Percentiles rank a stretch among this genome's conserved stretches.
Conservation (phyloP, 805 yeast species). For the Kregervanrija pseudodelftensis region DNA sequence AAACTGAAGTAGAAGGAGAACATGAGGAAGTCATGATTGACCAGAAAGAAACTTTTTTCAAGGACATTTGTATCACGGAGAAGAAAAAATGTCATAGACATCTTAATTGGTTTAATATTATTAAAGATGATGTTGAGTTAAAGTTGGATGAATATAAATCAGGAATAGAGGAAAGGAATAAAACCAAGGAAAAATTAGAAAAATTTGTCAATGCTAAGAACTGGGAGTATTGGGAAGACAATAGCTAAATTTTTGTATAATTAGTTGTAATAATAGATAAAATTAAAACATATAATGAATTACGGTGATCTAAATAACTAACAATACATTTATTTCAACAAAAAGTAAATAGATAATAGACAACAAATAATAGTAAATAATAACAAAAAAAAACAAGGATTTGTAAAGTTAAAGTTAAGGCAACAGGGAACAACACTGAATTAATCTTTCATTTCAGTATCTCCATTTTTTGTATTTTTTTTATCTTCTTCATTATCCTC, state of each 20-base stretch:
- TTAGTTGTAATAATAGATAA: conserved; percentile 3
- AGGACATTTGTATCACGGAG: conserved; percentile 41
- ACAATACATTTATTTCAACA: no score
- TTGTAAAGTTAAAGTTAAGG: no score
- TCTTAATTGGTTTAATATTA: conserved; percentile 27
- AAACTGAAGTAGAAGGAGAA: conserved; percentile 11
- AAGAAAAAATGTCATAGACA: conserved; percentile 52
- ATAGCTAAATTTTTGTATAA: neutral
- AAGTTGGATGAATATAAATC: conserved; percentile 24
- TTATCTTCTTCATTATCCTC: conserved; percentile 28
- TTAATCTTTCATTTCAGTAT: neutral
- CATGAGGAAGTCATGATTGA: conserved; percentile 1
- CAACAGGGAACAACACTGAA: neutral
- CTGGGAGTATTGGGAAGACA: conserved; percentile 24
- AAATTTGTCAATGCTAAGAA: conserved; percentile 29
- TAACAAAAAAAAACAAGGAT: no score
- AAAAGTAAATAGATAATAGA: no score
- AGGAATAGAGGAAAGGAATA: conserved; percentile 10
- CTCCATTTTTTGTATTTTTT: conserved; percentile 21
- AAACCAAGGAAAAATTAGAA: conserved; percentile 20
- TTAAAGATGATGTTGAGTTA: conserved; percentile 29
- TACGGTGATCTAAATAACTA: neutral
- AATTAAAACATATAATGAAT: neutral
- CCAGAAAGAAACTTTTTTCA: conserved; percentile 6
- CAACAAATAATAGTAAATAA: no score